Evolutionary conservation across 257 asterid genomes (phyloP).

Genomic region (Oldenlandia corymbosa): DNA sequence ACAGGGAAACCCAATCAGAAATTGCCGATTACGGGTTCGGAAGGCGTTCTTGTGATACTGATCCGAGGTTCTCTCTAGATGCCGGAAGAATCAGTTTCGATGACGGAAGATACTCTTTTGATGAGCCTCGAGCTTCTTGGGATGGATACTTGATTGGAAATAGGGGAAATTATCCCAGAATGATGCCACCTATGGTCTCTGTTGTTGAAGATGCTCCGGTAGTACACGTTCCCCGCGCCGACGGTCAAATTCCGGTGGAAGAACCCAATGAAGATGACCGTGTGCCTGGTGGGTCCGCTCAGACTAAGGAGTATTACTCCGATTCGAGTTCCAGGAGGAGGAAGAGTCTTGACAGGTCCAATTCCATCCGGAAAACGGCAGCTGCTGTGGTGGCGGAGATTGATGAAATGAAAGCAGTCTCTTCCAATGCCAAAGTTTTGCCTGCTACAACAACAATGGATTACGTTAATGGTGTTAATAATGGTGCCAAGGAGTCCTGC

Average conservation of each 20-base stretch:
- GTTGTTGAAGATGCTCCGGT: conserved; percentile 70
- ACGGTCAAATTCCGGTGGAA: conserved; percentile 67
- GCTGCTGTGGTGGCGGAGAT: conserved; percentile 82
- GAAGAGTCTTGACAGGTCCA: conserved; percentile 91
- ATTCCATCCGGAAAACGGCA: conserved; percentile 69
- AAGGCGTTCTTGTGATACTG: conserved; percentile 75
- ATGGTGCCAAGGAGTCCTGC: conserved; percentile 33
- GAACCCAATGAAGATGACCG: conserved; percentile 41
- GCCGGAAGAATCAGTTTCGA: conserved; percentile 74
- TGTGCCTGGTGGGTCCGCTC: conserved; percentile 72
- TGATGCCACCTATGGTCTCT: conserved; percentile 67
- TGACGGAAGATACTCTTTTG: conserved; percentile 72
- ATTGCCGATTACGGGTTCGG: conserved; percentile 86
- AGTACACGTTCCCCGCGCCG: conserved; percentile 36
- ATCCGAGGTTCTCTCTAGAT: conserved; percentile 83
- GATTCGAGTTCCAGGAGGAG: conserved; percentile 78
- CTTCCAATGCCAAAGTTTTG: conserved; percentile 50
- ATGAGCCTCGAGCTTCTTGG: conserved; percentile 89
- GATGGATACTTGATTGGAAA: conserved; percentile 70
- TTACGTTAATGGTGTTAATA: conserved; percentile 30
- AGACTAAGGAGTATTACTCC: conserved; percentile 67
- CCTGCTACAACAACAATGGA: conserved; percentile 52
- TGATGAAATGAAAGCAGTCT: conserved; percentile 55
- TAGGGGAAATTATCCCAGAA: conserved; percentile 50
- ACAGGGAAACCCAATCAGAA: conserved; percentile 75